Percentiles rank a stretch among this genome's conserved stretches.
Evolutionary conservation across 2,329 filamentous ascomycete species (phyloP).

Genomic region (Pestalotiopsis sp.): DNA sequence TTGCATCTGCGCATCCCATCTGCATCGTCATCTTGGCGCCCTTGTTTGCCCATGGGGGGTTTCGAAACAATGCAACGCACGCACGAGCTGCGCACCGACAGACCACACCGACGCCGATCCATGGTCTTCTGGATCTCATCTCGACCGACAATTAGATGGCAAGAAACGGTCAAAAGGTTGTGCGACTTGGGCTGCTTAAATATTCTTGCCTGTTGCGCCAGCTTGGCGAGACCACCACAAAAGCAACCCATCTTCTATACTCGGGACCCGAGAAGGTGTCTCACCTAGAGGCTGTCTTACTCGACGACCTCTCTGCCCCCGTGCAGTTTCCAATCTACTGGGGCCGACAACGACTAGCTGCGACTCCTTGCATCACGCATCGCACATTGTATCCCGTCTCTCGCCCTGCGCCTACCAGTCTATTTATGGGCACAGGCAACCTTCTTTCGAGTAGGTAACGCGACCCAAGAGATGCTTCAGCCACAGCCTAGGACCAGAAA

Average conservation of each 20-base stretch:
- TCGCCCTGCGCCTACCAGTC: neutral
- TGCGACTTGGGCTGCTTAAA: neutral
- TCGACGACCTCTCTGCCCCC: neutral
- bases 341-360: neutral
- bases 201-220: neutral
- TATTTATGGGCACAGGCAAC: conserved; percentile 2
- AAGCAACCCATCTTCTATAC: too few species aligned
- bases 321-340: neutral
- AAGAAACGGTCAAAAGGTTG: neutral
- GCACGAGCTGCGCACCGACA: conserved; percentile 3
- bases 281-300: neutral
- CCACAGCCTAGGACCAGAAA: neutral
- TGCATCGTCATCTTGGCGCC: neutral
- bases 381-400: neutral
- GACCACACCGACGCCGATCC: neutral
- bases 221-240: too few species aligned
- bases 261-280: too few species aligned
- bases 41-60: neutral
- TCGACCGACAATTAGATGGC: neutral
- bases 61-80: conserved; percentile 4
- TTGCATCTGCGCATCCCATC: neutral
- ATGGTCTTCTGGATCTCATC: neutral
- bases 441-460: neutral
- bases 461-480: conserved; percentile 2
- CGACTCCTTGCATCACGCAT: neutral